Evolutionary conservation across 768 basidiomycete species (phyloP).

Genomic region (Trametes meyenii): DNA sequence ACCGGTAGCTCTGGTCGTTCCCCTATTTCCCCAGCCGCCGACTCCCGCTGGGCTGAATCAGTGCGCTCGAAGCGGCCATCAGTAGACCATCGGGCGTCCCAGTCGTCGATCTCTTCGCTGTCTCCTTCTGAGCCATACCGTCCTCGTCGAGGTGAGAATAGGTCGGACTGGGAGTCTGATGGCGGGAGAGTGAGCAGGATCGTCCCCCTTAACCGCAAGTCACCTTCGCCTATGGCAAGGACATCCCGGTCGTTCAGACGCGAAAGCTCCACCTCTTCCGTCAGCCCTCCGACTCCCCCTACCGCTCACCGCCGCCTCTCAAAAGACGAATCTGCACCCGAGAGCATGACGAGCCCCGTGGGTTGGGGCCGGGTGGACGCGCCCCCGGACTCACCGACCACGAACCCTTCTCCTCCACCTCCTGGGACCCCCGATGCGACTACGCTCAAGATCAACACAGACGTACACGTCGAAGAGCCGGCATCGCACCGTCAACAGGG

Average conservation of each 20-base stretch:
- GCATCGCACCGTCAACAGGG: conserved; percentile 36
- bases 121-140: conserved; percentile 56
- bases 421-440: conserved; percentile 43
- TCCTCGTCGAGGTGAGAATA: conserved; percentile 36
- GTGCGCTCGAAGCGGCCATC: conserved; percentile 27
- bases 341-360: conserved; percentile 19
- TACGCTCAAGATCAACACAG: conserved; percentile 19
- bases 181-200: conserved; percentile 48
- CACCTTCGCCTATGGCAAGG: conserved; percentile 74
- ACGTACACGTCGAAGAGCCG: conserved; percentile 35
- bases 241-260: conserved; percentile 39
- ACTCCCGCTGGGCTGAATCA: conserved; percentile 25
- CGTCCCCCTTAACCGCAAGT: conserved; percentile 66
- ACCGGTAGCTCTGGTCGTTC: conserved; percentile 27
- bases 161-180: conserved; percentile 64
- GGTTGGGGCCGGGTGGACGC: conserved; percentile 39
- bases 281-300: conserved; percentile 38
- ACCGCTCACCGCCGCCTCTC: conserved; percentile 23
- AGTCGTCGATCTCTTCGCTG: conserved; percentile 66
- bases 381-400: conserved; percentile 43
- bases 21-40: conserved; percentile 22
- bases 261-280: conserved; percentile 43
- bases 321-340: conserved; percentile 20
- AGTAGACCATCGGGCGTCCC: conserved; percentile 52
- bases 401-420: conserved; percentile 42